Evolutionary conservation across 129 eudicot genomes (phyloP).

Genomic region (Helichrysum umbraculigerum): DNA sequence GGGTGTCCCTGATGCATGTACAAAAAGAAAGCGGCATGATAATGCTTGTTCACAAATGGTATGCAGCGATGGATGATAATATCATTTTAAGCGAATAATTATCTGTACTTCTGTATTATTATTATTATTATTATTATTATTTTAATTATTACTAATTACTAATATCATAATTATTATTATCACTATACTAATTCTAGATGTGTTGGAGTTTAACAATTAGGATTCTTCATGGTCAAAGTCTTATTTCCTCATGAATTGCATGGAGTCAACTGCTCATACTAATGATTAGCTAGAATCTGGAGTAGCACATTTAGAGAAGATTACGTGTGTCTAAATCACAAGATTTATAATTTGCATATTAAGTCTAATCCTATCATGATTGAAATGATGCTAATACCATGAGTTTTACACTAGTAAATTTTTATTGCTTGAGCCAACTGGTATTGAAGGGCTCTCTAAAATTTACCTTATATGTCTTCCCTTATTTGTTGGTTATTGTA

Average conservation of each 20-base stretch:
- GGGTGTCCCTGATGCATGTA: conserved; percentile 21
- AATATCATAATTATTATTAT: background rate
- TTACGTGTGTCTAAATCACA: background rate
- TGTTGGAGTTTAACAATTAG: background rate
- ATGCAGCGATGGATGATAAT: conserved; percentile 6
- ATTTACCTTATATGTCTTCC: background rate
- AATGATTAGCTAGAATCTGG: background rate
- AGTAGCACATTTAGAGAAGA: background rate
- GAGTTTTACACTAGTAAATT: background rate
- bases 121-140: too few species aligned
- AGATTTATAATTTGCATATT: background rate
- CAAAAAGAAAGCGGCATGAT: conserved; percentile 29
- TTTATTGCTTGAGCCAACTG: background rate
- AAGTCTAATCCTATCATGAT: background rate
- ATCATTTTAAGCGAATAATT: background rate
- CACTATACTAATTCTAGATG: background rate
- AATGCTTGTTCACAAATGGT: conserved; percentile 39
- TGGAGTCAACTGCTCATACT: background rate
- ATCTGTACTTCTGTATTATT: background rate
- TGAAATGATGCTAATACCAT: background rate
- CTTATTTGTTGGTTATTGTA: background rate
- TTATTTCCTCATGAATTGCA: background rate
- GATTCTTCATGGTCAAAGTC: background rate
- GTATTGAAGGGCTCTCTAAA: background rate
- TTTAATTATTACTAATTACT: too few species aligned